Base-by-base conservation (phyloP, 371 early-diverging fungal species). In the Zancudomyces culisetae region DNA sequence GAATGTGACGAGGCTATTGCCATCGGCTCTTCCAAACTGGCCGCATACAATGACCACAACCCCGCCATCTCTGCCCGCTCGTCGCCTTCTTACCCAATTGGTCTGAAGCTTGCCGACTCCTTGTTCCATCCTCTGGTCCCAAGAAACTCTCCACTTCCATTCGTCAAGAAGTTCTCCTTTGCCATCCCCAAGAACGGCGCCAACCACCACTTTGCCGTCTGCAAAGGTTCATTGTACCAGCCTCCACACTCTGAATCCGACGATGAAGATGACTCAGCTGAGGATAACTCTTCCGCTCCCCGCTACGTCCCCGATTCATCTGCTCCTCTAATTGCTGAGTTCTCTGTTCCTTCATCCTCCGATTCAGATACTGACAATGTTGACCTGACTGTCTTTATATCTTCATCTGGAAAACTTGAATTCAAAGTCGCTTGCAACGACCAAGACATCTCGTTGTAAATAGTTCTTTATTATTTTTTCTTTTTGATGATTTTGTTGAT, bases 11-110 rank as follows among this genome's bases (percentile, higher is more conserved):
- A 98, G 70, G 89, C 92, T 50, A 87, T 98, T 56, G 87, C 99
- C 24, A 82, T 85, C 68, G 99, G 99, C 55, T 98, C 98, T 70
- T 98, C 98, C 35, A 85, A 90, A 56, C 98, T 97, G 75, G 93
- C 83, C 27, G 70, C 64, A 83, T 43, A 58, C 58, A 19, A 59
- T 59, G 58, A 57, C 58, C 52, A 39, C 26, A 13, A 68, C 73
- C 52, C 72, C 68, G 52, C 71, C 48, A 73, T 49, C 75, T 73
- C 49, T 68, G 72, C 58, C 73, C 76, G 61, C 72, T 71, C 42
- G 63, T 72, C 26, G 68, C 59, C 12, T 69, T 70, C 56, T 75
- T 18, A 29, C 51, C 8, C 78, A 39, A 72, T 92, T 58, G 93
- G 93, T 60, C 62, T 91, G 51, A 71, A 76, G 50, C 72, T 78